These are phyloP conservation scores for Colletotrichum tanaceti DNA, from an alignment of 2,329 filamentous ascomycete species.

Conservation along the genomic window DNA sequence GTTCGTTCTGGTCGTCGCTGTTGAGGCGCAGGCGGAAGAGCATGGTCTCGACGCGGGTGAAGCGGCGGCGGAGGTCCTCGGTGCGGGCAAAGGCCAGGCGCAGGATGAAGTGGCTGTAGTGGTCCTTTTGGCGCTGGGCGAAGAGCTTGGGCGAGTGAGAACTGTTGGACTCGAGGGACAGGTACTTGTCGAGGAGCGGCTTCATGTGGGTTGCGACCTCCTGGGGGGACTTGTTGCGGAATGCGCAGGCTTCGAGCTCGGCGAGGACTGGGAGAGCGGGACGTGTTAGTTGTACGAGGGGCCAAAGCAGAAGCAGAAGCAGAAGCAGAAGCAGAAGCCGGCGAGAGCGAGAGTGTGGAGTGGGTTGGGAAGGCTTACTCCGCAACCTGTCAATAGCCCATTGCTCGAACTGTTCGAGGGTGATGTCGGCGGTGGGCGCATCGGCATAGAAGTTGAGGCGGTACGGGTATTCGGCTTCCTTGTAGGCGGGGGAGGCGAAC, in stretches of 20 bases:
- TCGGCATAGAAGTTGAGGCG: slow-evolving; percentile 92
- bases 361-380: slow-evolving; percentile 60
- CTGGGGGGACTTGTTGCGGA: slow-evolving; percentile 86
- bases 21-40: slow-evolving; percentile 87
- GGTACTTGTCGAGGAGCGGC: slow-evolving; percentile 86
- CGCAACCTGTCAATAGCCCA: slow-evolving; percentile 95
- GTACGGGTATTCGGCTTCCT: slow-evolving; percentile 82
- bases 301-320: no score
- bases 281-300: slow-evolving; percentile 8
- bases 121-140: slow-evolving; percentile 88
- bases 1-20: slow-evolving; percentile 79
- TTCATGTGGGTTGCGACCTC: slow-evolving; percentile 89
- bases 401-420: slow-evolving; percentile 96
- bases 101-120: slow-evolving; percentile 98
- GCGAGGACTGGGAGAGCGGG: slow-evolving; percentile 71
- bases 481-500: slow-evolving; percentile 81
- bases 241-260: slow-evolving; percentile 93
- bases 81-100: slow-evolving; percentile 92
- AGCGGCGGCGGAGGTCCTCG: slow-evolving; percentile 88
- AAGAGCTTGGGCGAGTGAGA: slow-evolving; percentile 70
- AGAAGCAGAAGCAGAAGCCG: not conserved
- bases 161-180: slow-evolving; percentile 82
- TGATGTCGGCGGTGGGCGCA: slow-evolving; percentile 93
- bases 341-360: not conserved
- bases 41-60: slow-evolving; percentile 87